phyloP scores from a whole-genome alignment of 2,329 filamentous ascomycete genomes.

The Chaetomium strumarium region DNA sequence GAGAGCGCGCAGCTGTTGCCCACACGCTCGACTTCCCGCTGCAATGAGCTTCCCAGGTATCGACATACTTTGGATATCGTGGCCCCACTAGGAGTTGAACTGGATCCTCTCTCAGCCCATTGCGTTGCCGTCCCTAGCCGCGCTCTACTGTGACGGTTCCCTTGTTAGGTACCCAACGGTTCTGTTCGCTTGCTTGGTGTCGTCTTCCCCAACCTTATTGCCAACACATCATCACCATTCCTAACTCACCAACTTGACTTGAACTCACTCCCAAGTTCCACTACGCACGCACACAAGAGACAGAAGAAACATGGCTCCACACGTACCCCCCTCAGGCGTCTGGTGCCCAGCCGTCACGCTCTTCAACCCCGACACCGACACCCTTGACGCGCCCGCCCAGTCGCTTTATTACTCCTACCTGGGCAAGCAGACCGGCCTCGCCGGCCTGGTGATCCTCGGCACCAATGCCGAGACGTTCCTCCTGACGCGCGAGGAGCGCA shows the following conservation, averaged over 20 bases:
- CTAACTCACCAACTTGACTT: no score
- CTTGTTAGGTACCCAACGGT: no score
- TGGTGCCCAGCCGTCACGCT: constrained; percentile 33
- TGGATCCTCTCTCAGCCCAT: neutral
- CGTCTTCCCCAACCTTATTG: no score
- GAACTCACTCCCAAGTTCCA: no score
- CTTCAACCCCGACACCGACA: constrained; percentile 29
- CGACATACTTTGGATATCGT: neutral
- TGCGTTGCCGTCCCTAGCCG: constrained; percentile 5
- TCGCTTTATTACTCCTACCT: constrained; percentile 29
- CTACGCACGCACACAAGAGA: neutral
- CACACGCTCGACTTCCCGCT: neutral
- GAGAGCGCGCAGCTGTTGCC: neutral
- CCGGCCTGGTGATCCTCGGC: constrained; percentile 31
- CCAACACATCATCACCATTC: no score
- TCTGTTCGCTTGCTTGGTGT: no score
- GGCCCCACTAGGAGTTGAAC: neutral
- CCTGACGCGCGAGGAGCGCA: constrained; percentile 31
- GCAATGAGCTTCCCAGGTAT: neutral
- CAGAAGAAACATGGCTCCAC: constrained; percentile 1
- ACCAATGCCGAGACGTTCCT: constrained; percentile 33
- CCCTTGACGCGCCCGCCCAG: constrained; percentile 27
- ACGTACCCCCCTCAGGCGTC: constrained; percentile 27
- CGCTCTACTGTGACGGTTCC: no score
- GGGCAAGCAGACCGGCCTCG: constrained; percentile 23